phyloP scores from a whole-genome alignment of 164 flowering plant species.

The Berberis vulgaris region DNA sequence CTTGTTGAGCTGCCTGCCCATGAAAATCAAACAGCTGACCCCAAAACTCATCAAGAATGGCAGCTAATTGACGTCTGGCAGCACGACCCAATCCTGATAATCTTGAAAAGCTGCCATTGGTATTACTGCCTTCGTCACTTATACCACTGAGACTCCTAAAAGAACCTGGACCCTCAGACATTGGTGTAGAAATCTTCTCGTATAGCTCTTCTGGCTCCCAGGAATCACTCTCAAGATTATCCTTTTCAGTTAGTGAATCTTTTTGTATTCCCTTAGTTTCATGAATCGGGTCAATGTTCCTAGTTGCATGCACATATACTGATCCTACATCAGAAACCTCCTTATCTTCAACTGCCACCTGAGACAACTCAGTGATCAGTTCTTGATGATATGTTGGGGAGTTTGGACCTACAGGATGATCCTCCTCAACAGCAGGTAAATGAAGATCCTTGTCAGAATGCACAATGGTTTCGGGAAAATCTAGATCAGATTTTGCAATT shows the following conservation, averaged over 20 bases:
- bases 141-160: slow-evolving; percentile 70
- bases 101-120: slow-evolving; percentile 86
- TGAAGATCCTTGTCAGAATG: slow-evolving; percentile 37
- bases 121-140: slow-evolving; percentile 68
- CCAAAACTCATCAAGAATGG: slow-evolving; percentile 91
- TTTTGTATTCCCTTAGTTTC: slow-evolving; percentile 33
- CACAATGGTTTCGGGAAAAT: slow-evolving; percentile 46
- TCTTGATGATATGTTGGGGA: slow-evolving; percentile 14
- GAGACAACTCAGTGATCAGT: slow-evolving; percentile 12
- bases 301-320: slow-evolving; percentile 15
- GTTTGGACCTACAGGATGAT: slow-evolving; percentile 10
- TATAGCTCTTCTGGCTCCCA: slow-evolving; percentile 62
- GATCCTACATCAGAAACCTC: slow-evolving; percentile 25
- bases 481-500: slow-evolving; percentile 20
- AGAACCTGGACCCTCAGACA: slow-evolving; percentile 73
- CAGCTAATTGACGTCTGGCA: slow-evolving; percentile 76
- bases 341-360: slow-evolving; percentile 15
- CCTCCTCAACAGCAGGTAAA: slow-evolving; percentile 21
- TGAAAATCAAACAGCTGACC: slow-evolving; percentile 84
- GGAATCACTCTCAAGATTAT: slow-evolving; percentile 39
- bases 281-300: slow-evolving; percentile 24
- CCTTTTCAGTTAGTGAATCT: slow-evolving; percentile 33
- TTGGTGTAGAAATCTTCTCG: slow-evolving; percentile 21
- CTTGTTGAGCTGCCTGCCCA: slow-evolving; percentile 68
- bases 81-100: slow-evolving; percentile 93